These are phyloP conservation scores for Brassica hybrid DNA, from an alignment of 441 rosid genomes.

Conservation along the genomic window DNA sequence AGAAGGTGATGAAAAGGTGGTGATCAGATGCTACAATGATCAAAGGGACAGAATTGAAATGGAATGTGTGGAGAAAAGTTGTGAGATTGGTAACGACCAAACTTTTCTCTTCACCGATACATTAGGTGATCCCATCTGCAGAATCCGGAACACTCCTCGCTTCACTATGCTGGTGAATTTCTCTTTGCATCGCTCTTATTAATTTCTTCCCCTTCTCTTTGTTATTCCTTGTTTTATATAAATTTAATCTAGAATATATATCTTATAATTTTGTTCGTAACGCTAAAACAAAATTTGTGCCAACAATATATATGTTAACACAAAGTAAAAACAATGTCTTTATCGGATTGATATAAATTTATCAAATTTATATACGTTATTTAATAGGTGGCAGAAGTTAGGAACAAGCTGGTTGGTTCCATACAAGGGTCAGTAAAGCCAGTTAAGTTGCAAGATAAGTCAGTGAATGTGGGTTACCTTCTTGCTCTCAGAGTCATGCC, in stretches of 20 bases:
- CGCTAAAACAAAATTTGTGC: not conserved
- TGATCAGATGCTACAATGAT: conserved; percentile 62
- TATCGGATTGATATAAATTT: conserved; percentile 4
- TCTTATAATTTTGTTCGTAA: not conserved
- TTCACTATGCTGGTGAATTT: conserved; percentile 70
- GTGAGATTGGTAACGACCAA: conserved; percentile 73
- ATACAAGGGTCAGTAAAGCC: conserved; percentile 82
- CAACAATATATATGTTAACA: not conserved
- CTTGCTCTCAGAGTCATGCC: conserved; percentile 72
- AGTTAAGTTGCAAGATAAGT: conserved; percentile 50
- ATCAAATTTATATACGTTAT: not conserved
- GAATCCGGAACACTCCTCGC: conserved; percentile 75
- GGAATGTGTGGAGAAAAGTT: conserved; percentile 62
- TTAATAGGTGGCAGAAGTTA: conserved; percentile 64
- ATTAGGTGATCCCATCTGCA: conserved; percentile 87
- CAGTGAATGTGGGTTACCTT: conserved; percentile 66
- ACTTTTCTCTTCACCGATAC: conserved; percentile 69
- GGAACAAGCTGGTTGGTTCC: conserved; percentile 64
- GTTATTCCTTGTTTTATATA: conserved; percentile 5
- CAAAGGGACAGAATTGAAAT: conserved; percentile 56
- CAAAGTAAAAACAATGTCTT: not conserved
- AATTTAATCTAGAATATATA: not conserved
- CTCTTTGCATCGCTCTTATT: not conserved
- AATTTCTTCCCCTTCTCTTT: not conserved
- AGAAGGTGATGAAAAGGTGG: conserved; percentile 38